phyloP scores from a whole-genome alignment of 495 filamentous ascomycete species.

The Gamarada debralockiae region DNA sequence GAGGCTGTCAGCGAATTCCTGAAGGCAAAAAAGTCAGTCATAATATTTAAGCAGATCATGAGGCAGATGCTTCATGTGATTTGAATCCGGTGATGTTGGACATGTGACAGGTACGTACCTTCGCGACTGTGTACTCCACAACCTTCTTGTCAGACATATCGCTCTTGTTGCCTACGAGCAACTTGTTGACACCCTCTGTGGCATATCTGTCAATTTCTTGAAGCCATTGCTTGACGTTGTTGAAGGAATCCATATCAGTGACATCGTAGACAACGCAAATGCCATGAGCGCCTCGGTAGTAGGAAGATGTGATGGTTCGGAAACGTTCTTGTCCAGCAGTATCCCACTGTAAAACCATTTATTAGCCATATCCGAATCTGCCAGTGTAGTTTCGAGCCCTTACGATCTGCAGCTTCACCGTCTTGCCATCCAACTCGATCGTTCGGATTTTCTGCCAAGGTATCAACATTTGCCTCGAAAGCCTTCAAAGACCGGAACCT shows the following conservation, averaged over 20 bases:
- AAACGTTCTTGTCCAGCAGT: conserved; percentile 98
- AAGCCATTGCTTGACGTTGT: conserved; percentile 99
- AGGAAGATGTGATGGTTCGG: conserved; percentile 98
- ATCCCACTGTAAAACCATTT: conserved; percentile 71
- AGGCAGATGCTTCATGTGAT: conserved; percentile 15
- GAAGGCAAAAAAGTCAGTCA: conserved; percentile 16
- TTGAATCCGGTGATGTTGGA: conserved; percentile 13
- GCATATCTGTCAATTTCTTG: conserved; percentile 99
- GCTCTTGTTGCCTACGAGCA: conserved; percentile 98
- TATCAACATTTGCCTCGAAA: conserved; percentile 23
- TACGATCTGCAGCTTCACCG: conserved; percentile 99
- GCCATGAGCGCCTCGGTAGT: conserved; percentile 96
- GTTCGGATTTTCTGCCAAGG: conserved; percentile 91
- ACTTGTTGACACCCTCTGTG: conserved; percentile 98
- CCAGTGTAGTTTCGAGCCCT: conserved; percentile 26
- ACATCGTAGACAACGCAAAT: conserved; percentile 99
- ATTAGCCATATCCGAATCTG: not conserved
- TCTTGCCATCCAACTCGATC: conserved; percentile 98
- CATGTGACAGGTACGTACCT: conserved; percentile 55
- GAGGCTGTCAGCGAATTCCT: conserved; percentile 99
- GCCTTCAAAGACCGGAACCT: conserved; percentile 34
- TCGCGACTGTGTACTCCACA: conserved; percentile 97
- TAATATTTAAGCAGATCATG: conserved; percentile 4
- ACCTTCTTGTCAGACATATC: conserved; percentile 99
- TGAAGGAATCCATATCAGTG: conserved; percentile 99